Evolutionary conservation across 129 eudicot species (phyloP).

Genomic region (Flaveria bidentis): DNA sequence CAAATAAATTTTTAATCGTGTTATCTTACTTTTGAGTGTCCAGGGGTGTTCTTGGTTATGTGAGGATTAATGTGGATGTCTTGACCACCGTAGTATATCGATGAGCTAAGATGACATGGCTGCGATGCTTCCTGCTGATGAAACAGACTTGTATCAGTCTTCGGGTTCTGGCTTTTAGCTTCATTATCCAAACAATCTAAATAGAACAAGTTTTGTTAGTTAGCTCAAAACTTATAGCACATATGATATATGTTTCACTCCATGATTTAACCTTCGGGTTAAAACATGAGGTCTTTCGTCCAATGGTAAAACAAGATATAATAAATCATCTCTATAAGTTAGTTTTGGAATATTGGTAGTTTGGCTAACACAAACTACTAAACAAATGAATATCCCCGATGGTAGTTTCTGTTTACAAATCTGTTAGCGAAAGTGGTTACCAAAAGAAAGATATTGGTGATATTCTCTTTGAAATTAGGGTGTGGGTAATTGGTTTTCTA

Average conservation of each 20-base stretch:
- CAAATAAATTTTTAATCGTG: neutral
- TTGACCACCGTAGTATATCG: slow-evolving; percentile 93
- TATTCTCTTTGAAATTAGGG: no score
- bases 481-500: no score
- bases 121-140: slow-evolving; percentile 52
- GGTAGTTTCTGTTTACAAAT: no score
- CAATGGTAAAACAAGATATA: no score
- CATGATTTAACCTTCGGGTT: neutral
- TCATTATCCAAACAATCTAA: slow-evolving; percentile 40
- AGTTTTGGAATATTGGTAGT: no score
- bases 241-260: neutral
- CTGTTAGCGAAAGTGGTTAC: no score
- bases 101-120: slow-evolving; percentile 75
- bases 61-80: slow-evolving; percentile 59
- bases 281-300: no score
- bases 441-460: no score
- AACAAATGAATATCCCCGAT: no score
- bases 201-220: neutral
- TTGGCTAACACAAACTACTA: no score
- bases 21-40: slow-evolving; percentile 46
- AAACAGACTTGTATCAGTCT: slow-evolving; percentile 41
- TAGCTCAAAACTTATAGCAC: neutral
- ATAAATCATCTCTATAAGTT: no score
- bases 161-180: slow-evolving; percentile 33
- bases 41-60: slow-evolving; percentile 47